Base-by-base conservation (phyloP, 192 early-diverging fungal genomes). In the Radiomyces spectabilis region DNA sequence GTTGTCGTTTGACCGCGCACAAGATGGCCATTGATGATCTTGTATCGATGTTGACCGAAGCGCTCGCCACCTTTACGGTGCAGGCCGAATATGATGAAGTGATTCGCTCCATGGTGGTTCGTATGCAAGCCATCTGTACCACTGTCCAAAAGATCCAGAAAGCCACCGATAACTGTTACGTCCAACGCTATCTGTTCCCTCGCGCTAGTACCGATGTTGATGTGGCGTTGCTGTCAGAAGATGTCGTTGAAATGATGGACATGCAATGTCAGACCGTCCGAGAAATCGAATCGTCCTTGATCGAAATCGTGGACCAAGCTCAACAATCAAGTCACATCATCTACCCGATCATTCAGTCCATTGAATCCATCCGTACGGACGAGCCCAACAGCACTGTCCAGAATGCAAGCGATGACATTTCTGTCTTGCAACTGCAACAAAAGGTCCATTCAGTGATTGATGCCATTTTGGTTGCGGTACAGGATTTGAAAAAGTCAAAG, bases 21-120 rank as follows among this genome's bases (percentile, higher is more conserved):
- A 79, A 76, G 40, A 30, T 53, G 3, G 46, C 61, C 16, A 40
- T 79, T 3, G 77, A 79, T 39, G 57, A 74, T 38, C 48, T 77
- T 6, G 49, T 30, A 15, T 53, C 52, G 25, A 51, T 70, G 53
- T 42, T 66, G 27, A 21, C 22, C 16, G 35, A 60, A 42, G 45
- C 49, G 12, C 12, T 52, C 2, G 16, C 26, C 1, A 26, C 24
- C 22, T 30, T 43, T 30, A 29, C 49, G 3, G 18, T 53, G 31
- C 58, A 66, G 22, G 19, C 22, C 12, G 42, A 44, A 35, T 37
- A 39, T n/a, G n/a, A n/a, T n/a, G n/a, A n/a, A n/a, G n/a, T n/a
- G n/a, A n/a, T n/a, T n/a, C n/a, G n/a, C n/a, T n/a, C n/a, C n/a
- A n/a, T n/a, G n/a, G n/a, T 47, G 21, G n/a, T 15, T 26, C 12